These are phyloP conservation scores for Toxoplasma gondii DNA, from an alignment of 169 alveolate species.

Conservation along the genomic window DNA sequence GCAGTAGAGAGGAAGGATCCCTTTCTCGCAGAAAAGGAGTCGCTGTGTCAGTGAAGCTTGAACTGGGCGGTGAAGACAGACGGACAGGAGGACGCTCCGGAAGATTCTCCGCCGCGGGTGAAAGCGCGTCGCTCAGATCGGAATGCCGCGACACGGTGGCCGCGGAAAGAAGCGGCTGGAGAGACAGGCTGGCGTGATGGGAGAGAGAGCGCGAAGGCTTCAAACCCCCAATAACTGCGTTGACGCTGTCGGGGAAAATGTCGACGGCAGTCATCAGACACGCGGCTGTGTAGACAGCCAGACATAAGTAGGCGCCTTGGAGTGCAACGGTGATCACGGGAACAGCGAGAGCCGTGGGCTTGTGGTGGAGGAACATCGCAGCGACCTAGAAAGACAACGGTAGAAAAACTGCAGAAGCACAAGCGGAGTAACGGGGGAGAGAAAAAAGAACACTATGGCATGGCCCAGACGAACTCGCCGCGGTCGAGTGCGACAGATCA, in stretches of 20 bases:
- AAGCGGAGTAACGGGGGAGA: background rate
- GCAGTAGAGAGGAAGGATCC: no score
- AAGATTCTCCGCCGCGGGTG: no score
- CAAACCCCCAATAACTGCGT: conserved; percentile 1
- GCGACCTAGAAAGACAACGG: background rate
- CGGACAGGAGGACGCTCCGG: no score
- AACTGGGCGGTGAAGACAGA: no score
- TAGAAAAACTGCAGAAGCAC: background rate
- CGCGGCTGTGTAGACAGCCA: background rate
- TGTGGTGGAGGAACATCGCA: conserved; percentile 16
- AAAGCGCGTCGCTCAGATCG: no score
- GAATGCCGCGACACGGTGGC: no score
- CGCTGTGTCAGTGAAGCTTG: no score
- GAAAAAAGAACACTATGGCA: no score
- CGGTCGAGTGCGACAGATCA: no score
- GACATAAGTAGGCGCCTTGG: background rate
- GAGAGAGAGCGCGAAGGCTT: background rate
- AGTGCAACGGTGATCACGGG: background rate
- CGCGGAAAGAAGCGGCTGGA: background rate
- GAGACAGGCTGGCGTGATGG: background rate
- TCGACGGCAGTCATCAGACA: conserved; percentile 16
- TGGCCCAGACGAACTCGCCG: no score
- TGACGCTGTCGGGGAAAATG: background rate
- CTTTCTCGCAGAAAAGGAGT: no score
- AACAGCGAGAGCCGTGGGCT: conserved; percentile 16